Evolutionary conservation across 108 stramenopile genomes (phyloP), one percentile per base, ranked within the genome.

Genomic region (Cyclotella kingstonii): DNA sequence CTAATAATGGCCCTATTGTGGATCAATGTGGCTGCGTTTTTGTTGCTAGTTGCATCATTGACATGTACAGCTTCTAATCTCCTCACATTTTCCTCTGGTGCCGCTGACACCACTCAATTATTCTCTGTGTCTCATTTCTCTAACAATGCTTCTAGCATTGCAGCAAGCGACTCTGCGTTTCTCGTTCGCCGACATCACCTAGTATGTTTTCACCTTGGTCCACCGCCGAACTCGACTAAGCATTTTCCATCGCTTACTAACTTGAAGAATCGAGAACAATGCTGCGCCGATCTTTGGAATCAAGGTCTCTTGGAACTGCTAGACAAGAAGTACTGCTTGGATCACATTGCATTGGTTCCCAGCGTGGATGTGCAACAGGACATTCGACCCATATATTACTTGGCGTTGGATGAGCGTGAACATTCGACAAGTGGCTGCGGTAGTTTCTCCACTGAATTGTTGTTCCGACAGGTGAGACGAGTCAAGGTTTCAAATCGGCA

Each of bases 311-410:
- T 68, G 8, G 39, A 46, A 12, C 2, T 28, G 15, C 28, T 41
- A 6, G n/a, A 36, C 9, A 25, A 26, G 46, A 10, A 36, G 10
- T 35, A 60, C 31, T 65, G 58, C 39, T 28, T 51, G 28, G 65
- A 66, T 44, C 54, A 18, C 19, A 52, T 66, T n/a, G 65, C 65
- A 18, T 10, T 34, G 34, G 15, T 73, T 60, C 63, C 65, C 6
- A 41, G 35, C 45, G 33, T 50, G 44, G 35, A 14, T 5, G 35
- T 35, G 18, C 52, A 46, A 11, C 27, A 25, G 5, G 34, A 49
- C 41, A 44, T 59, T 14, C 49, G 52, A n/a, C 61, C 55, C 8
- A 53, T 41, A 21, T 54, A 58, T 29, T 68, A 68, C 35, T 53
- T 59, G 39, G 39, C 58, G 15, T 28, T 46, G 17, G 50, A 47